Conservation (phyloP, 768 basidiomycete species). For the Lentinula boryana region DNA sequence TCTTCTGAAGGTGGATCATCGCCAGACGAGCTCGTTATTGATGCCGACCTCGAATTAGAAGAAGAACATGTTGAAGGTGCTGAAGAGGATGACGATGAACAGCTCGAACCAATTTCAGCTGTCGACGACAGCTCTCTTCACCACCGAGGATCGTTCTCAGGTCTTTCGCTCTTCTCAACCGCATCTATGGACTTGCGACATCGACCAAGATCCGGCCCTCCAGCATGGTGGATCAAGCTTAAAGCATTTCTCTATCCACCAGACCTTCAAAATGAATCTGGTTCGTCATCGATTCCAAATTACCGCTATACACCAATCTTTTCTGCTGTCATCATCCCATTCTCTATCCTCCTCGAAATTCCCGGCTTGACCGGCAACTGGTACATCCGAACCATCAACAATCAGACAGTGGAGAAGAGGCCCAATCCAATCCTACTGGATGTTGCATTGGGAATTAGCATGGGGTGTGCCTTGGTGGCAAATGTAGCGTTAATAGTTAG, state of each 20-base stretch:
- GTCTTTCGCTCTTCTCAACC: not conserved
- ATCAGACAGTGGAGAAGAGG: slow-evolving; percentile 38
- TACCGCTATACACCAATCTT: slow-evolving; percentile 63
- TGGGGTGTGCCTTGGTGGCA: slow-evolving; percentile 62
- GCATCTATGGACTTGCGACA: not conserved
- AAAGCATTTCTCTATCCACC: slow-evolving; percentile 11
- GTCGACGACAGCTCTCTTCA: not conserved
- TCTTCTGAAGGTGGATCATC: not conserved
- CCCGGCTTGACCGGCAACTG: slow-evolving; percentile 73
- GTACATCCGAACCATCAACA: slow-evolving; percentile 54
- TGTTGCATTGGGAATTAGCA: slow-evolving; percentile 57
- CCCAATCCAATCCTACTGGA: slow-evolving; percentile 55
- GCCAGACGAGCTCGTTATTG: not conserved
- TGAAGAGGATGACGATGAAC: not conserved
- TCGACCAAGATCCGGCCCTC: not conserved
- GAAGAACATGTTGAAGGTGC: not conserved
- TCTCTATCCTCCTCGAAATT: slow-evolving; percentile 77
- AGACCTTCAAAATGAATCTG: slow-evolving; percentile 16
- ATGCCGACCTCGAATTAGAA: not conserved
- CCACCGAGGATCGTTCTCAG: not conserved
- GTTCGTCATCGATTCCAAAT: slow-evolving; percentile 38
- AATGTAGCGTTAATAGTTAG: slow-evolving; percentile 62
- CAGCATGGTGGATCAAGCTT: slow-evolving; percentile 4
- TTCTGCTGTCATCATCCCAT: slow-evolving; percentile 64
- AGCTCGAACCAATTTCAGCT: not conserved